phyloP scores from a whole-genome alignment of 2,329 filamentous ascomycete species.

The Neofusicoccum umdonicola region DNA sequence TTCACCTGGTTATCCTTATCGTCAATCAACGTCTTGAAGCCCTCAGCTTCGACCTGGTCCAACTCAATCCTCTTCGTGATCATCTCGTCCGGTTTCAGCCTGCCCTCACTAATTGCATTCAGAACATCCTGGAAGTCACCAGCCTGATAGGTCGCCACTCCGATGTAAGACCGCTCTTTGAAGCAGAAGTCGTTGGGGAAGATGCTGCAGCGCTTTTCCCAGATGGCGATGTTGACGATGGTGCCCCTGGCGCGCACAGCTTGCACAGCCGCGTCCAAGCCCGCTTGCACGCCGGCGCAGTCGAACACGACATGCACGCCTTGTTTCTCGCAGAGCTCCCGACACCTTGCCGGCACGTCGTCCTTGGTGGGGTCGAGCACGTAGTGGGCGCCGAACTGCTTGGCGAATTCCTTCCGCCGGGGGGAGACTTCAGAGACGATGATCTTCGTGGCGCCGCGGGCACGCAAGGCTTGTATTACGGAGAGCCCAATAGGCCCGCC shows the following conservation, averaged over 20 bases:
- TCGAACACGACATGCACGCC: slow-evolving; percentile 54
- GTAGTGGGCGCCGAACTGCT: slow-evolving; percentile 51
- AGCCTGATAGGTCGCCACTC: slow-evolving; percentile 52
- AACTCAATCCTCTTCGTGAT: slow-evolving; percentile 50
- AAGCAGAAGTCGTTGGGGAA: slow-evolving; percentile 53
- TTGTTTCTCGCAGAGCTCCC: slow-evolving; percentile 43
- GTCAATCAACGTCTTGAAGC: slow-evolving; percentile 47
- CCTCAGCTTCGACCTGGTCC: slow-evolving; percentile 47
- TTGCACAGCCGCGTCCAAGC: slow-evolving; percentile 49
- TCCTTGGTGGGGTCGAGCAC: slow-evolving; percentile 52
- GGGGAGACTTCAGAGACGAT: slow-evolving; percentile 54
- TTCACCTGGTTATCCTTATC: slow-evolving; percentile 52
- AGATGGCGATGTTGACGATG: slow-evolving; percentile 56
- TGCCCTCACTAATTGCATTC: slow-evolving; percentile 46
- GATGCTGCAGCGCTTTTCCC: slow-evolving; percentile 52
- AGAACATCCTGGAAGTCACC: slow-evolving; percentile 49
- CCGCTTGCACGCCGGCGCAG: slow-evolving; percentile 53
- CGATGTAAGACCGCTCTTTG: slow-evolving; percentile 53
- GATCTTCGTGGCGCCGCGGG: slow-evolving; percentile 47
- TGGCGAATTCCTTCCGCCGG: slow-evolving; percentile 49
- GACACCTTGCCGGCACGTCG: slow-evolving; percentile 46
- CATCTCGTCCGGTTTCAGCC: slow-evolving; percentile 46
- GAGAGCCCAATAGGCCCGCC: slow-evolving; percentile 55
- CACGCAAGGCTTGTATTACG: slow-evolving; percentile 47
- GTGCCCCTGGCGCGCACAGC: slow-evolving; percentile 51